Conservation (phyloP, 2,329 filamentous ascomycete genomes). For the Fusarium tjaetaba region DNA sequence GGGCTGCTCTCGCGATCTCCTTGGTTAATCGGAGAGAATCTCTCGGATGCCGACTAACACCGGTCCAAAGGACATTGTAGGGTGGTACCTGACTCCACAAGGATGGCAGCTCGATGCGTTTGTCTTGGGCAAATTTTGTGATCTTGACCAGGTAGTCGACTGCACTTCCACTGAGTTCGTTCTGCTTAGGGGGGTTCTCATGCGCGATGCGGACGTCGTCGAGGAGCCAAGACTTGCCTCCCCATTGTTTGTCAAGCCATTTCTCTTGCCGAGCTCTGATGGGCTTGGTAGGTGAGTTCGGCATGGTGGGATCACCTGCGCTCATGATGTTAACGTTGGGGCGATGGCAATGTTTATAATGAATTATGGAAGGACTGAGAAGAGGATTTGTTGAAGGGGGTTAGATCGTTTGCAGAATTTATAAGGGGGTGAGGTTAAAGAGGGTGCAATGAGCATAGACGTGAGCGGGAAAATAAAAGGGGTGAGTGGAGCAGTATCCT, state of each 20-base stretch:
- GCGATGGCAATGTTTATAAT: neutral
- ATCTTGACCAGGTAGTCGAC: neutral
- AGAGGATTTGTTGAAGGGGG: too few relatives aligned
- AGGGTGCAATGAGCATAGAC: neutral
- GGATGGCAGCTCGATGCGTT: neutral
- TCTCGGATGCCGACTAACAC: neutral
- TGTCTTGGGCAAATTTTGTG: neutral
- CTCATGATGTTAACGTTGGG: neutral
- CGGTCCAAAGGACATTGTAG: neutral
- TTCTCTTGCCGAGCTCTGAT: neutral
- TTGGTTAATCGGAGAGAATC: neutral
- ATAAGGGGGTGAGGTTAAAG: neutral
- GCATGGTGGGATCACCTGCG: neutral
- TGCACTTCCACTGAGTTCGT: neutral
- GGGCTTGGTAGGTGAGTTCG: neutral
- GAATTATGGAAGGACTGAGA: too few relatives aligned
- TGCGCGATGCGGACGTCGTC: neutral
- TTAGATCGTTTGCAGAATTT: neutral
- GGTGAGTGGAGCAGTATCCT: neutral
- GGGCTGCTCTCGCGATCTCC: accelerated
- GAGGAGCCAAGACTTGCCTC: neutral
- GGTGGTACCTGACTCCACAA: neutral
- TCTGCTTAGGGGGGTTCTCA: neutral
- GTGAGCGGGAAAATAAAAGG: neutral
- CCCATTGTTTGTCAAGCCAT: conserved; percentile 6